phyloP scores from a whole-genome alignment of 441 rosid species.

The Pelargonium citronellum region DNA sequence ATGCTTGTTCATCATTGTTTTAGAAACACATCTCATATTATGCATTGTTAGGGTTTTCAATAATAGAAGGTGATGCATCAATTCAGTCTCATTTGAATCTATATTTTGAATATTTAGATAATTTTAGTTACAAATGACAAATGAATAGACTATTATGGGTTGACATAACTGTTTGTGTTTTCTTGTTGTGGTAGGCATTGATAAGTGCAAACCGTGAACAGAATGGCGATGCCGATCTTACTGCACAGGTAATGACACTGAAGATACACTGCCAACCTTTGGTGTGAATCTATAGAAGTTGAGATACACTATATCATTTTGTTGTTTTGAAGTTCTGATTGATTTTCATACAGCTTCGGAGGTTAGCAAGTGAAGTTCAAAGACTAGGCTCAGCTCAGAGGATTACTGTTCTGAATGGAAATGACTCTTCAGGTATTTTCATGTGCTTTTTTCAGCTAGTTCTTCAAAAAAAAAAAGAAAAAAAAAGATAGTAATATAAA shows the following conservation, averaged over 20 bases:
- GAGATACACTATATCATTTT: neutral
- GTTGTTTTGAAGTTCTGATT: conserved; percentile 6
- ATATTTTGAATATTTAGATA: neutral
- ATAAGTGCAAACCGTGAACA: conserved; percentile 52
- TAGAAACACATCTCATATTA: too few species aligned
- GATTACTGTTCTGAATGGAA: conserved; percentile 78
- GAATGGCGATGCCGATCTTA: conserved; percentile 48
- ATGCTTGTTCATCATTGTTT: too few species aligned
- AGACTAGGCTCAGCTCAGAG: conserved; percentile 56
- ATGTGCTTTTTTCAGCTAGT: neutral
- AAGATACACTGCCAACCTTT: too few species aligned
- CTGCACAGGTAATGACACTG: conserved; percentile 42
- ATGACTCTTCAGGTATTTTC: conserved; percentile 32
- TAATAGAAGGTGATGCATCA: too few species aligned
- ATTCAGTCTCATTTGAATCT: neutral
- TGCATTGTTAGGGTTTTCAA: too few species aligned
- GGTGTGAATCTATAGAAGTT: conserved; percentile 6
- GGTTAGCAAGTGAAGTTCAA: conserved; percentile 62
- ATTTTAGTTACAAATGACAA: neutral
- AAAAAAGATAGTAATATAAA: too few species aligned
- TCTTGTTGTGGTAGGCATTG: conserved; percentile 35
- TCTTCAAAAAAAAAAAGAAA: neutral
- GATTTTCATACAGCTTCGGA: conserved; percentile 39
- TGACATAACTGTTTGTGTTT: conserved; percentile 1
- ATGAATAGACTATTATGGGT: neutral